Evolutionary conservation across 768 basidiomycete genomes (phyloP).

Genomic region (Amanita subjunquillea): DNA sequence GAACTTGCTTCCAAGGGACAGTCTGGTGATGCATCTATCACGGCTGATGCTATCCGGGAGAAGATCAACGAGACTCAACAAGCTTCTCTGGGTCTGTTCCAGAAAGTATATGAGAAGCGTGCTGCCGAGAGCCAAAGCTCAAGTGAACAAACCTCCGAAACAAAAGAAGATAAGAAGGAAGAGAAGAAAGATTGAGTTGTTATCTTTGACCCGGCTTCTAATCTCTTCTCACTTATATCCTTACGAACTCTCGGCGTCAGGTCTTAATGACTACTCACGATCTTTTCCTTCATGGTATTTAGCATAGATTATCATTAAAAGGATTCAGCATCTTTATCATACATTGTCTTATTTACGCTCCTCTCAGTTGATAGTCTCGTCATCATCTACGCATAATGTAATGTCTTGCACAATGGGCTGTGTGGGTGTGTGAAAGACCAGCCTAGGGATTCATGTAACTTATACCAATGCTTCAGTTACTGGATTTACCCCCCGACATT

Average conservation of each 20-base stretch:
- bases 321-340: background rate
- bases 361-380: slow-evolving; percentile 1
- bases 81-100: slow-evolving; percentile 94
- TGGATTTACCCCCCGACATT: slow-evolving; percentile 15
- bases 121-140: slow-evolving; percentile 52
- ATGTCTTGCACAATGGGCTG: background rate
- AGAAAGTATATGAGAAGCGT: slow-evolving; percentile 94
- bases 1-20: slow-evolving; percentile 88
- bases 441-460: too few relatives aligned
- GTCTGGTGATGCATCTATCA: slow-evolving; percentile 69
- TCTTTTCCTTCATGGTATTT: background rate
- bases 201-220: background rate
- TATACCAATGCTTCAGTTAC: background rate
- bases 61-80: slow-evolving; percentile 92
- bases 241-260: background rate
- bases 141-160: slow-evolving; percentile 32
- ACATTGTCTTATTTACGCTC: slow-evolving; percentile 4
- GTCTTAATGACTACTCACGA: slow-evolving; percentile 1
- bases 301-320: background rate
- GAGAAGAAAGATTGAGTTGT: slow-evolving; percentile 24
- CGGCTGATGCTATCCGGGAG: slow-evolving; percentile 80
- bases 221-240: background rate
- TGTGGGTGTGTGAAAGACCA: background rate
- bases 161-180: slow-evolving; percentile 58
- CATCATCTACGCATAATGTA: slow-evolving; percentile 2